Conservation (phyloP, 768 basidiomycete species). For the Calocybe gangraenosa region DNA sequence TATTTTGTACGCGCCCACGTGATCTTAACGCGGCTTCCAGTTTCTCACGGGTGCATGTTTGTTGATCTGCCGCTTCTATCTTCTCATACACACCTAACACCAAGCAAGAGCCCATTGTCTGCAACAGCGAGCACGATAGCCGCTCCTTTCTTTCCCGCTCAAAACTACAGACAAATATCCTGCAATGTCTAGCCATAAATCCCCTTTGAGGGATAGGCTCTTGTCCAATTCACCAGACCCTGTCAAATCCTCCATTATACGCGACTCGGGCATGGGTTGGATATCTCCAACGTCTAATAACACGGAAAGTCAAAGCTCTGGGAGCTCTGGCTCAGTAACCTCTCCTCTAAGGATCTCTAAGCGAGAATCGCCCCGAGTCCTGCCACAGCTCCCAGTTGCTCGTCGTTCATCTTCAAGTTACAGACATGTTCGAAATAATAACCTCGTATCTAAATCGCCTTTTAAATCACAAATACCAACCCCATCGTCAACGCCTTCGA, state of each 20-base stretch:
- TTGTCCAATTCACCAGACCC: conserved; percentile 61
- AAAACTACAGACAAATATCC: conserved; percentile 5
- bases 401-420: conserved; percentile 77
- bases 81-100: conserved; percentile 12
- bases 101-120: conserved; percentile 12
- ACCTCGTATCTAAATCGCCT: conserved; percentile 82
- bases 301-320: conserved; percentile 23
- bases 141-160: conserved; percentile 2
- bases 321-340: conserved; percentile 35
- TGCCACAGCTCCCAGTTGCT: conserved; percentile 48
- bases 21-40: conserved; percentile 28
- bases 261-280: conserved; percentile 66
- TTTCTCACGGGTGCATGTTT: conserved; percentile 38
- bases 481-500: conserved; percentile 36
- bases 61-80: conserved; percentile 29
- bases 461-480: conserved; percentile 67
- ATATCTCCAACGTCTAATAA: conserved; percentile 37
- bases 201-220: conserved; percentile 56
- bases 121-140: conserved; percentile 12
- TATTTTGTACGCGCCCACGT: conserved; percentile 33
- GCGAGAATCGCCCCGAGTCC: conserved; percentile 46
- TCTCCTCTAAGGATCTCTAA: conserved; percentile 76
- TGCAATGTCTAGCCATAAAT: conserved; percentile 33
- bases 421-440: conserved; percentile 70
- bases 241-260: conserved; percentile 58